Evolutionary conservation across 176 grass and related monocot species (phyloP).

Genomic region (Avena insularis): DNA sequence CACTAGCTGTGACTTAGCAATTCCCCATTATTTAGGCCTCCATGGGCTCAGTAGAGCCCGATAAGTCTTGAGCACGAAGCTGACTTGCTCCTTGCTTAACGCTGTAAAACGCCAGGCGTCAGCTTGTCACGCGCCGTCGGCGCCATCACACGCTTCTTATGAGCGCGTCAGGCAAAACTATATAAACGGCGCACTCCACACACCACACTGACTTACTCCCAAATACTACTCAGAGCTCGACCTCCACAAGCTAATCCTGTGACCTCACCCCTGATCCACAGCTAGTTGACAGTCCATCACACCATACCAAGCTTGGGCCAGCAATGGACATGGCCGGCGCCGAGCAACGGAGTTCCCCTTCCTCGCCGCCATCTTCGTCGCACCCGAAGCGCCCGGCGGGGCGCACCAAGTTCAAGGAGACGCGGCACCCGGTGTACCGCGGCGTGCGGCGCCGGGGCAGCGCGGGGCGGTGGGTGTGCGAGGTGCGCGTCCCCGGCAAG

Average conservation of each 20-base stretch:
- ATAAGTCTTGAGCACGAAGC: too few species aligned
- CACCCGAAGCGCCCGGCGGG: constrained; percentile 66
- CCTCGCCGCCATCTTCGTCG: background rate
- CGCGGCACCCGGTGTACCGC: constrained; percentile 82
- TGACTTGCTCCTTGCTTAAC: too few species aligned
- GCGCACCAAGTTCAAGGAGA: constrained; percentile 86
- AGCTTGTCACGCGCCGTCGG: background rate
- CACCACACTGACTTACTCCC: background rate
- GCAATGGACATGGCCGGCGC: constrained; percentile 32
- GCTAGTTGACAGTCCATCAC: background rate
- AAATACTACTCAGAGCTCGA: background rate
- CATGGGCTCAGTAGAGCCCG: too few species aligned
- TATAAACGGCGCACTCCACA: background rate
- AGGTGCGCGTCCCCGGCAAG: constrained; percentile 71
- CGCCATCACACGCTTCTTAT: background rate
- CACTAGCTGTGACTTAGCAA: too few species aligned
- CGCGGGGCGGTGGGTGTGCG: constrained; percentile 72
- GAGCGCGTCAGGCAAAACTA: background rate
- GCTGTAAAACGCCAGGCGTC: background rate
- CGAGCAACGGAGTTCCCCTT: constrained; percentile 30
- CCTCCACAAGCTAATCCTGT: too few species aligned
- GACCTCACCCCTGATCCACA: background rate
- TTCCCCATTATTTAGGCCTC: too few species aligned
- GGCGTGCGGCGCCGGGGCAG: constrained; percentile 66
- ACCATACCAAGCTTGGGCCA: background rate